These are phyloP conservation scores for Escovopsis sp. DNA, from an alignment of 2,329 filamentous ascomycete species.

Conservation along the genomic window DNA sequence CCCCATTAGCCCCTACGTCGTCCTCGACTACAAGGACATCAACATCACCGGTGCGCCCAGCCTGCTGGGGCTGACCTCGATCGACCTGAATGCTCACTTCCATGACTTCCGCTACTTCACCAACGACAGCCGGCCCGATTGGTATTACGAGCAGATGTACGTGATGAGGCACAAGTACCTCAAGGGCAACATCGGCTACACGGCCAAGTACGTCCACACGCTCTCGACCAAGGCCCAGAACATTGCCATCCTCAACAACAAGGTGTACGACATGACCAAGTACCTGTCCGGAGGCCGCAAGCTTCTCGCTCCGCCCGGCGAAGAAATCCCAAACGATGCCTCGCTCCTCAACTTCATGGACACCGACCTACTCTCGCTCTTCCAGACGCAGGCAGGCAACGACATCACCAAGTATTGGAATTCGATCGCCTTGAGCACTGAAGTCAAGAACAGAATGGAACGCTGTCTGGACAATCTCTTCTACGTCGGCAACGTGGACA, in stretches of 20 bases:
- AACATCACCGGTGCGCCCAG: constrained; percentile 58
- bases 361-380: constrained; percentile 54
- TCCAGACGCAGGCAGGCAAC: constrained; percentile 56
- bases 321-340: constrained; percentile 27
- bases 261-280: constrained; percentile 78
- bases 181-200: constrained; percentile 80
- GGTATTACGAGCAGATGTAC: constrained; percentile 82
- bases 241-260: constrained; percentile 63
- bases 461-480: constrained; percentile 87
- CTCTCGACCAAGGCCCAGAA: constrained; percentile 46
- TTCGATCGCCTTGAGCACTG: constrained; percentile 42
- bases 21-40: constrained; percentile 63
- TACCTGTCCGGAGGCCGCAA: constrained; percentile 65
- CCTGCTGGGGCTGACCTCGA: constrained; percentile 42
- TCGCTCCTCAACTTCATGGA: constrained; percentile 70
- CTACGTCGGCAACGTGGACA: constrained; percentile 84
- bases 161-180: constrained; percentile 63
- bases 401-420: constrained; percentile 81
- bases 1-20: constrained; percentile 51
- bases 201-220: constrained; percentile 56
- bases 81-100: constrained; percentile 62
- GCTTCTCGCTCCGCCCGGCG: constrained; percentile 39
- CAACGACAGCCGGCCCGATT: constrained; percentile 71
- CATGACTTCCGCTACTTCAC: constrained; percentile 85
- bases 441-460: constrained; percentile 51